Evolutionary conservation across 2,329 filamentous ascomycete species (phyloP), one percentile per base, ranked within the genome.

Genomic region (Colletotrichum trifolii): DNA sequence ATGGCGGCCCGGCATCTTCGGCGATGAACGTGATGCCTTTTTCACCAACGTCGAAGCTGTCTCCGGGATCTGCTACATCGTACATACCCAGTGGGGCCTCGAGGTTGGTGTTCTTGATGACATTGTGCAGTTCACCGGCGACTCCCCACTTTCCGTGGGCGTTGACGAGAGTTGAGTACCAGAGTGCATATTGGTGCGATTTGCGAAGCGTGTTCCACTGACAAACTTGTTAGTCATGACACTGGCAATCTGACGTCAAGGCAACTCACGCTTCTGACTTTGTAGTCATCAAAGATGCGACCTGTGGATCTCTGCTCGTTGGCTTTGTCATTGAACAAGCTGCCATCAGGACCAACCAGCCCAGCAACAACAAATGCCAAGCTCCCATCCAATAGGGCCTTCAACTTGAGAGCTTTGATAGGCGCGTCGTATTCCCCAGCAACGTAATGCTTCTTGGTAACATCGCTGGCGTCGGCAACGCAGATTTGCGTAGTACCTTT

Each of bases 351-450:
- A 8, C 70, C 74, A 9, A 75, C 74, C 6, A 76, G 69, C 0
- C 77, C 79, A 1, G 74, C 69, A 8, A 79, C 73, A 4, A 75
- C 74, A 13, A 82, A 74, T 0, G 74, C 77, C 12, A 81, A 54
- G 2, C 69, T 72, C 4, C 74, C 78, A 40, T 79, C 73, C 1
- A 66, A 64, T 13, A 81, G 71, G 3, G 65, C 60, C 63, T 74
- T 75, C 2, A 80, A 68, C 61, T 77, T 78, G 42, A 81, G 68
- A 3, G 69, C 63, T 6, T 59, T 58, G n/a, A 81, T 70, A 0
- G 74, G 71, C 0, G 73, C 78, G 13, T 74, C 69, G 25, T 81
- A 73, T 34, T 72, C 69, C 17, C 68, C 76, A 9, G 74, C 69
- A 6, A 75, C 53, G 48, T 72, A 71, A 2, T 71, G 67, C 11